Conservation (phyloP, 2,329 filamentous ascomycete species). For the Pestalotiopsis sp. region DNA sequence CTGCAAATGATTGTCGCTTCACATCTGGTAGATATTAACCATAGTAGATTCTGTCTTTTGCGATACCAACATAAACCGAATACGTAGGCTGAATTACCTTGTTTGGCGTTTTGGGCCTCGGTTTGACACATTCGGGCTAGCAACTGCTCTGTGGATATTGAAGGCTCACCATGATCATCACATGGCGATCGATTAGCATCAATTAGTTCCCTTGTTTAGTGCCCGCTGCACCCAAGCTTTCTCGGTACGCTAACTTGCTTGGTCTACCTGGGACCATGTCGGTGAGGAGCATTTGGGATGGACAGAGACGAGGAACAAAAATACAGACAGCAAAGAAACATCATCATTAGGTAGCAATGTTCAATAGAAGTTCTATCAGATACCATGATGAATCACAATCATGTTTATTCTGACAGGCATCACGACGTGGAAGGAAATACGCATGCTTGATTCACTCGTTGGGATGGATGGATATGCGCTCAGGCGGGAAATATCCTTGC, state of each 20-base stretch:
- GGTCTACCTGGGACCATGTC: neutral
- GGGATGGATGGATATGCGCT: neutral
- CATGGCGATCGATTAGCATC: neutral
- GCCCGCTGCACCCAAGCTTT: neutral
- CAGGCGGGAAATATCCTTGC: neutral
- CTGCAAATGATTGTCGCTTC: neutral
- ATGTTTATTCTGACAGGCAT: too few relatives aligned
- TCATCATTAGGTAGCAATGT: too few relatives aligned
- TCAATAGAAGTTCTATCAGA: neutral
- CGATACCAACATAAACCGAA: neutral
- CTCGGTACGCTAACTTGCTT: neutral
- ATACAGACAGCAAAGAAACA: neutral
- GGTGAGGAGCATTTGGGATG: neutral
- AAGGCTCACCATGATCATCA: neutral
- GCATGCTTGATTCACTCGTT: neutral
- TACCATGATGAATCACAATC: too few relatives aligned
- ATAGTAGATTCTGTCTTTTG: neutral
- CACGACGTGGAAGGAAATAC: too few relatives aligned
- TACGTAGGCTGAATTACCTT: neutral
- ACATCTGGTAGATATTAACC: too few relatives aligned
- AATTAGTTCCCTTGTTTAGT: conserved; percentile 5
- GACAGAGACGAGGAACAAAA: neutral
- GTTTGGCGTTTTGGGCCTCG: neutral
- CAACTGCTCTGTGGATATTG: conserved; percentile 3
- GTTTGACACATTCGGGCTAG: neutral